These are phyloP conservation scores for Calonectria leucothoes DNA, from an alignment of 2,329 filamentous ascomycete genomes.

Conservation along the genomic window DNA sequence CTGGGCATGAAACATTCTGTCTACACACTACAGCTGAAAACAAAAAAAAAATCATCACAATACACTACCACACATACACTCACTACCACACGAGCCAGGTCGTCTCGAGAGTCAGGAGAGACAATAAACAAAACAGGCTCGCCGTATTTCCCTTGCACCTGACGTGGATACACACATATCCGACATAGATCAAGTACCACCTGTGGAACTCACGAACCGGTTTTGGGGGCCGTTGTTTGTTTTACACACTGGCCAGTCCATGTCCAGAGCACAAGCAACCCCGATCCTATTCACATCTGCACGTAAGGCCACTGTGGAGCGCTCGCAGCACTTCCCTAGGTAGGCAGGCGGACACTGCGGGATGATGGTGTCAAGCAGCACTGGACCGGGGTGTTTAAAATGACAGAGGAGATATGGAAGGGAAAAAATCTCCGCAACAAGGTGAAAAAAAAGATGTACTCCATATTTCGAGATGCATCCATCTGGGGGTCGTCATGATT, in stretches of 20 bases:
- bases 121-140: neutral
- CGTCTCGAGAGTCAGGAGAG: slow-evolving; percentile 1
- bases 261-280: slow-evolving; percentile 2
- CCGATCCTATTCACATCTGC: slow-evolving; percentile 15
- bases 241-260: slow-evolving; percentile 19
- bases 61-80: too few species aligned
- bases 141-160: neutral
- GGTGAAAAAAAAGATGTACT: neutral
- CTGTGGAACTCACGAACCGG: slow-evolving; percentile 14
- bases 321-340: slow-evolving; percentile 19
- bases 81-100: too few species aligned
- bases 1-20: slow-evolving; percentile 5
- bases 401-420: neutral
- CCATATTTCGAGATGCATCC: slow-evolving; percentile 15
- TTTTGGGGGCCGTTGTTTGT: slow-evolving; percentile 5
- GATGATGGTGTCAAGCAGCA: slow-evolving; percentile 7
- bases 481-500: slow-evolving; percentile 4
- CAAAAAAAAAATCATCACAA: too few species aligned
- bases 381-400: neutral
- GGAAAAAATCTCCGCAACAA: neutral
- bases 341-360: slow-evolving; percentile 17
- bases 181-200: neutral
- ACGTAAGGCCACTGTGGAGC: slow-evolving; percentile 16
- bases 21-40: neutral
- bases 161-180: neutral